Conservation (phyloP, 1,139 yeast species). For the Blastobotrys buckinghamii region DNA sequence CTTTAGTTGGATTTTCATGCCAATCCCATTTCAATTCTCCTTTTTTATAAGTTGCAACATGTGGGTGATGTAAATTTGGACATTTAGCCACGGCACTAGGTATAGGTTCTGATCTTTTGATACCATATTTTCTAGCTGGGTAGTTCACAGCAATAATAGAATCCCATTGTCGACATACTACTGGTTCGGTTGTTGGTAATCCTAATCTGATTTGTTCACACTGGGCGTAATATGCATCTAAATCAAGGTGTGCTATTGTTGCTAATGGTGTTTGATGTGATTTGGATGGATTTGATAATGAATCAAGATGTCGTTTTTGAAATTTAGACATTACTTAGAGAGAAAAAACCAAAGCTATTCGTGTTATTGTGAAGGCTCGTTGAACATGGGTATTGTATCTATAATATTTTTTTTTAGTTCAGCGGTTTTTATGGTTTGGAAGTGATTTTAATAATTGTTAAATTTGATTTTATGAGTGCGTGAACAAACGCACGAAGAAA, state of each 20-base stretch:
- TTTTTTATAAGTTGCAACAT: slow-evolving; percentile 88
- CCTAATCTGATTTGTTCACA: slow-evolving; percentile 78
- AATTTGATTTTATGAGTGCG: too few species aligned
- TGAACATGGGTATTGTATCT: too few species aligned
- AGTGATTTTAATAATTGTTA: too few species aligned
- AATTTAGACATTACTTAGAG: slow-evolving; percentile 17
- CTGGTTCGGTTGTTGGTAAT: slow-evolving; percentile 62
- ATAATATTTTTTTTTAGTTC: too few species aligned
- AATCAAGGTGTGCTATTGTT: slow-evolving; percentile 77
- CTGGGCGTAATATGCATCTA: slow-evolving; percentile 92
- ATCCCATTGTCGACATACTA: slow-evolving; percentile 93
- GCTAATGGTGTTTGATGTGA: slow-evolving; percentile 58
- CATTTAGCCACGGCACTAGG: slow-evolving; percentile 68
- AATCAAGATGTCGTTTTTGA: slow-evolving; percentile 21
- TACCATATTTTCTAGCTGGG: slow-evolving; percentile 81
- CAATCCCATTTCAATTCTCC: slow-evolving; percentile 86
- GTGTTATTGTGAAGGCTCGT: too few species aligned
- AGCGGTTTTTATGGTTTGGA: too few species aligned
- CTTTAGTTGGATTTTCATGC: slow-evolving; percentile 41
- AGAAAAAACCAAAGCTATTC: too few species aligned
- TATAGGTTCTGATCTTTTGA: slow-evolving; percentile 68
- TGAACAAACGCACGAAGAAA: too few species aligned
- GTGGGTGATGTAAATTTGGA: slow-evolving; percentile 69
- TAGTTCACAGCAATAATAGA: slow-evolving; percentile 73
- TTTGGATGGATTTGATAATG: slow-evolving; percentile 17